Percentiles rank a stretch among this genome's conserved stretches.
phyloP scores from a whole-genome alignment of 305 asterid genomes.

The Rubia balearica region DNA sequence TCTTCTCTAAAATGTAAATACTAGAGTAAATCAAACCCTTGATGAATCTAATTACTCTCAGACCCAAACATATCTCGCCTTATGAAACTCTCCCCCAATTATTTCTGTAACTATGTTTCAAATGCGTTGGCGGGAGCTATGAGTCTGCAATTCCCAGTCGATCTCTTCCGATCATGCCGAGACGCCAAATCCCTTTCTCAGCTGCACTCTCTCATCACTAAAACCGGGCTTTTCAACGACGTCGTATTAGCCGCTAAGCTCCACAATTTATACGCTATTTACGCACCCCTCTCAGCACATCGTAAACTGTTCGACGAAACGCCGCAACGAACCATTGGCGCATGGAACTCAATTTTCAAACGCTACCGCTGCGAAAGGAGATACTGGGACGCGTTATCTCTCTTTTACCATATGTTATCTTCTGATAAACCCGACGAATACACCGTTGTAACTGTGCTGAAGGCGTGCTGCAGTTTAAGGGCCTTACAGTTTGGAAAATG shows the following conservation, averaged over 20 bases:
- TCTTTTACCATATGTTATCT: conserved; percentile 34
- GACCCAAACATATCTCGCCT: background rate
- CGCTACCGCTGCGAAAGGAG: conserved; percentile 32
- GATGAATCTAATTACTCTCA: background rate
- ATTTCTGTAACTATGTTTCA: background rate
- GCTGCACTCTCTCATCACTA: conserved; percentile 36
- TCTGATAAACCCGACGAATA: conserved; percentile 39
- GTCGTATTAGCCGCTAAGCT: conserved; percentile 30
- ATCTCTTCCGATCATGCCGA: conserved; percentile 36
- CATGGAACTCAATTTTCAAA: conserved; percentile 41
- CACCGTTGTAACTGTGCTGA: conserved; percentile 37
- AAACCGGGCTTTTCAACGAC: conserved; percentile 30
- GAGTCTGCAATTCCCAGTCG: conserved; percentile 27
- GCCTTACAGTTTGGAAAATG: conserved; percentile 36
- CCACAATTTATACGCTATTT: conserved; percentile 19
- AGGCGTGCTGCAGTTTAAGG: conserved; percentile 52
- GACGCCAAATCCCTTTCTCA: conserved; percentile 31
- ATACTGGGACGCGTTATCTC: conserved; percentile 31
- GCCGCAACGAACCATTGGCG: conserved; percentile 28
- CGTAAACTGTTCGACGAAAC: conserved; percentile 72
- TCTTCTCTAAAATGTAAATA: too few species aligned
- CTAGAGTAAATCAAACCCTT: too few species aligned
- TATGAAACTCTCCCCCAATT: background rate
- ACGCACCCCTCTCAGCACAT: conserved; percentile 16
- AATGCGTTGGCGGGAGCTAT: conserved; percentile 13